Evolutionary conservation across 148 eudicot species (phyloP), one percentile per base, ranked within the genome.

Genomic region (Chenopodium formosanum): DNA sequence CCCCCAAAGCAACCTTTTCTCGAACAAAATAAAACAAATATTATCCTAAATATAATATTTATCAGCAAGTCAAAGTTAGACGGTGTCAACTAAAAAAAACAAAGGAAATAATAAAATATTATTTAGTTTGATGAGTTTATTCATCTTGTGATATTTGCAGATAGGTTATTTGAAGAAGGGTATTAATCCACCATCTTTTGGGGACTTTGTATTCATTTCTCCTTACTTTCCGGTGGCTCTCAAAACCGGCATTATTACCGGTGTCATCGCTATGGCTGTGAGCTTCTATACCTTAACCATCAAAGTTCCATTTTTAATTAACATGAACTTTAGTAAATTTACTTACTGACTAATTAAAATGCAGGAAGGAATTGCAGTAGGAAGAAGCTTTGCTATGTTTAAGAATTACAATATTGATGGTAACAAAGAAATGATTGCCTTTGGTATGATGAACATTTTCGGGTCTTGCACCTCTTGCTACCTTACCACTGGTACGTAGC

Each of bases 361-460:
- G 68, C 90, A 96, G 99, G 99, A 96, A 92, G 99, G 98, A 52
- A 88, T 96, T 48, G 99, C 99, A 34, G 99, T 94, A 5, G 99
- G 97, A 4, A 89, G 98, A 89, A 96, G 97, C 80, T 96, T 96
- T 85, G 92, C 99, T 19, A 94, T 94, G 98, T 87, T 89, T 83
- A 96, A 94, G 85, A 94, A 92, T 70, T 96, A 96, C 90, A 86
- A 92, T 79, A 94, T 96, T 70, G 99, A 96, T 87, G 99, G 99
- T 4, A 96, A 96, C 94, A 96, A 96, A 91, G 99, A 96, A 82
- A 94, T 96, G 99, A 89, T 96, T 83, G 99, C 99, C 44, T 88
- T 94, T 78, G 99, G 99, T 19, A 89, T 89, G 90, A 96, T 96
- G 99, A 96, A 96, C 87, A 94, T 96, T 69, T 79, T 86, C 47